Evolutionary conservation across 352 stramenopile genomes (phyloP).

Genomic region (Thalassiosira livingstoniorum): DNA sequence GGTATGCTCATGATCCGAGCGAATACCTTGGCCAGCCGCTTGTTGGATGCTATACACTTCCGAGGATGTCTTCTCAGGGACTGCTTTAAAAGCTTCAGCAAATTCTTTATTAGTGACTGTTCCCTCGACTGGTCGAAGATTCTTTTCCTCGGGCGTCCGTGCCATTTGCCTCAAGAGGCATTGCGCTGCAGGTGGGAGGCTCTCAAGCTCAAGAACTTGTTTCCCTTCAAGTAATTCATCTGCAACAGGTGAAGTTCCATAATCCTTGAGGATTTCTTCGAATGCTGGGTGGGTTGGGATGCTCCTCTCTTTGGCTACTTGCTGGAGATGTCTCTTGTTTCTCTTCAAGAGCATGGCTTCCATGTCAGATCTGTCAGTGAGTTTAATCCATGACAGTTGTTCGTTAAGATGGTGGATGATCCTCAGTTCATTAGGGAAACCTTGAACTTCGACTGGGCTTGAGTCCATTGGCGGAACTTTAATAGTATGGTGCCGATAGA

Average conservation of each 20-base stretch:
- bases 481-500: background rate
- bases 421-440: background rate
- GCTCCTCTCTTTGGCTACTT: background rate
- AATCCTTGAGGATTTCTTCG: background rate
- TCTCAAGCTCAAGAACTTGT: background rate
- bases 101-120: background rate
- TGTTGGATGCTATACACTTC: background rate
- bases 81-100: background rate
- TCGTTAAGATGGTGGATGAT: background rate
- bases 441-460: background rate
- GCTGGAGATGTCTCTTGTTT: slow-evolving; percentile 3
- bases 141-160: background rate
- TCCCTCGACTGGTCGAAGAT: background rate
- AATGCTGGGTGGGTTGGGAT: background rate
- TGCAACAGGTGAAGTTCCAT: background rate
- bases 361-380: background rate
- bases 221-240: background rate
- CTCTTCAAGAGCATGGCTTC: background rate
- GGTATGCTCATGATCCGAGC: background rate
- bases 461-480: background rate
- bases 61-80: slow-evolving; percentile 2
- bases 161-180: background rate
- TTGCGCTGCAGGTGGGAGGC: background rate
- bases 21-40: background rate
- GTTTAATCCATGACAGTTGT: background rate